Base-by-base conservation (phyloP, 306 rosid genomes). In the Medicago ruthenica region DNA sequence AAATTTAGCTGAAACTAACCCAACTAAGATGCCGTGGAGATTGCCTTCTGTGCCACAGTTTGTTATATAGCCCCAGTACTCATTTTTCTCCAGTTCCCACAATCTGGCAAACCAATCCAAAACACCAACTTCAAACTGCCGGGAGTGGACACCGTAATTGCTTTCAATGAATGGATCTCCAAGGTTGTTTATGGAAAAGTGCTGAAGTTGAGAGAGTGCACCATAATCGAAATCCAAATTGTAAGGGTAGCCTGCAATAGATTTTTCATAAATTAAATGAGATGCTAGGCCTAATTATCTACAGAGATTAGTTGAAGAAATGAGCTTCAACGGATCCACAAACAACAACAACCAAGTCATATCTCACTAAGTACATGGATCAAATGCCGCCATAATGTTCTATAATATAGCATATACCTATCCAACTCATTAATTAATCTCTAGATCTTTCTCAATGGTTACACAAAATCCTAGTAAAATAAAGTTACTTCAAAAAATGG, bases 11-110 rank as follows among this genome's bases (percentile, higher is more conserved):
- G 54, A 60, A 76, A 76, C 88, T 76, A 60, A 85, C 88, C 88
- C 88, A 67, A 85, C 80, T 53, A 86, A 67, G 67, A 86, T 74
- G 71, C 99, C 99, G 75, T 96, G 99, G 51, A 96, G 95, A 83
- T 96, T 96, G 51, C 99, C 99, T 82, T 96, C 99, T 4, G 99
- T 96, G 39, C 99, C 99, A 50, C 99, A 92, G 84, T 96, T 92
- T 22, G 99, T 92, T 54, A 96, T 92, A 85, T 96, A 96, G n/a
- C 99, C 99, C 99, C 99, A 96, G 76, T 96, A 96, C 74, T 96
- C 97, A 36, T 74, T 74, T 82, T 90, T 96, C 82, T 92, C 98
- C 15, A 96, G 74, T 79, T 96, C 99, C 99, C 99, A 96, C 13
- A 96, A 74, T 5, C 90, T 85, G 76, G 99, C 97, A 88, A 96